phyloP scores from a whole-genome alignment of 257 asterid species.

The Lithospermum erythrorhizon region DNA sequence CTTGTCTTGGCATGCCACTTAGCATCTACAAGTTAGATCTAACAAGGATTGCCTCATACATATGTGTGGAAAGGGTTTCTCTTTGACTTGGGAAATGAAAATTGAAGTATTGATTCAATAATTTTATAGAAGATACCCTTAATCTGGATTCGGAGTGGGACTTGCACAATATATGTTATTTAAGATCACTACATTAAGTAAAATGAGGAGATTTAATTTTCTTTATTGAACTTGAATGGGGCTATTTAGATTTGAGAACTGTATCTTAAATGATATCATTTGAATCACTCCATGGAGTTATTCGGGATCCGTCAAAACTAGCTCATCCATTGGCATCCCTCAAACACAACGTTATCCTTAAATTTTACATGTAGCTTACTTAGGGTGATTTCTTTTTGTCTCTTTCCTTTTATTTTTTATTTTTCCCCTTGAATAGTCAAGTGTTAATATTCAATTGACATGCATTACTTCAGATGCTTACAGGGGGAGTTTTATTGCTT shows the following conservation, averaged over 20 bases:
- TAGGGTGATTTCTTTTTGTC: background rate
- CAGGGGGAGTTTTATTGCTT: constrained; percentile 85
- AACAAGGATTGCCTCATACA: too few species aligned
- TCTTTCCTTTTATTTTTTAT: background rate
- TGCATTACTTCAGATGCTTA: constrained; percentile 39
- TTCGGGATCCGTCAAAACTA: background rate
- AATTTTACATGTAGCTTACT: background rate
- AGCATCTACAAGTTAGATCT: too few species aligned
- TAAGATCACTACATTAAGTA: background rate
- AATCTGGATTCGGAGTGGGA: background rate
- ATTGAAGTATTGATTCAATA: too few species aligned
- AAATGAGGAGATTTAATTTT: background rate
- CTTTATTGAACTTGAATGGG: background rate
- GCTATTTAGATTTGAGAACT: too few species aligned
- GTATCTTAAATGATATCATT: background rate
- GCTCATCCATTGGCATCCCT: background rate
- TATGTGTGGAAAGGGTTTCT: too few species aligned
- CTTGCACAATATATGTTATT: background rate
- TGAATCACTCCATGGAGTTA: background rate
- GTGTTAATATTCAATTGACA: constrained; percentile 1
- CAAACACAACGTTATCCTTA: background rate
- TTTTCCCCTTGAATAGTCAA: background rate
- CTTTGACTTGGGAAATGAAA: too few species aligned
- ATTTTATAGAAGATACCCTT: too few species aligned
- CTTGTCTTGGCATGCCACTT: too few species aligned